Evolutionary conservation across 371 early-diverging fungal species (phyloP), one percentile per base, ranked within the genome.

Genomic region (Gilbertella persicaria): DNA sequence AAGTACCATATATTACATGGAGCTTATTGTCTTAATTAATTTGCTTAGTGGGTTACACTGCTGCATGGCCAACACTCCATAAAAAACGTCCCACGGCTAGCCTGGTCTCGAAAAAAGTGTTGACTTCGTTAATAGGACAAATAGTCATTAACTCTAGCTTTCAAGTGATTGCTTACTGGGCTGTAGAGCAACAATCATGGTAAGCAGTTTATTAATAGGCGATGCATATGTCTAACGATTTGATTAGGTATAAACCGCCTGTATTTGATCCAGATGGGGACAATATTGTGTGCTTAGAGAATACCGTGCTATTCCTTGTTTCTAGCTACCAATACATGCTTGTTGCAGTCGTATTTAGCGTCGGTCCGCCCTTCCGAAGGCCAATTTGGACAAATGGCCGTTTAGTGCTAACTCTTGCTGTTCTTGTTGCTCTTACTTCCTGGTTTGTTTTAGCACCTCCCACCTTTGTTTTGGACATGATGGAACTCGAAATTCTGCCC

Each of bases 281-380:
- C 62, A 79, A 85, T 39, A 88, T 94, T 40, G 56, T 58, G 36
- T 84, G 90, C 51, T 86, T 72, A 45, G 97, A 97, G 64, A 96
- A 97, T 69, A 92, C 96, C 5, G 86, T 81, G 4, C 75, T 99
- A 45, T 99, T 98, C 67, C 58, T 94, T 50, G 38, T 93, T 5
- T 91, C 94, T 14, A 87, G 89, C 49, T 99, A 86, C 68, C 97
- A 96, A 74, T 99, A 99, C 71, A 77, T 97, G 20, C 69, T 88
- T 7, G 83, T 91, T 13, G 98, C 95, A 1, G 76, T 90, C 23
- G 93, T 95, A 17, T 95, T 96, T 59, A 94, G 92, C 69, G 92
- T 91, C 3, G 99, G 99, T 0, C 92, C 93, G 19, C 99, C 98
- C 1, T 97, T 94, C 57, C 85, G 97, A 35, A 80, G 90, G 64